phyloP scores from a whole-genome alignment of 345 rosid species.

The Punica granatum region DNA sequence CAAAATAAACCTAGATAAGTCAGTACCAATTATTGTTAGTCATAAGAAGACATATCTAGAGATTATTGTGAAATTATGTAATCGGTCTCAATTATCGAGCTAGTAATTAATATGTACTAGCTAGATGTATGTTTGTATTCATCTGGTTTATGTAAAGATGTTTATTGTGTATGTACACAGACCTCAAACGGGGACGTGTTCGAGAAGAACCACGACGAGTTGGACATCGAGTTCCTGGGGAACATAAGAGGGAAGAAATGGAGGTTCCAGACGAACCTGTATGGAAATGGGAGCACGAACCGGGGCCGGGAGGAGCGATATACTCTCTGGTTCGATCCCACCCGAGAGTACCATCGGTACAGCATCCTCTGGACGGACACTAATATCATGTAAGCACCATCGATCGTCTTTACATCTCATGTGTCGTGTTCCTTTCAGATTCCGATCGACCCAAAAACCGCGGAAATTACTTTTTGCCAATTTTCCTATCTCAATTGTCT shows the following conservation, averaged over 20 bases:
- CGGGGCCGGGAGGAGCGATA: slow-evolving; percentile 95
- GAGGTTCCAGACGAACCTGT: slow-evolving; percentile 90
- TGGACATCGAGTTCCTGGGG: slow-evolving; percentile 93
- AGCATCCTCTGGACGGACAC: slow-evolving; percentile 80
- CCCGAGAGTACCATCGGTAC: slow-evolving; percentile 73
- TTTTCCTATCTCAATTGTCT: too few species aligned
- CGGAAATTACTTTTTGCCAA: too few species aligned
- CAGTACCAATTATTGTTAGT: too few species aligned
- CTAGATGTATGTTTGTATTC: too few species aligned
- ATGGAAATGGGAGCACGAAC: slow-evolving; percentile 82
- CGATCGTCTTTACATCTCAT: background rate
- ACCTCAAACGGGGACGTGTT: slow-evolving; percentile 82
- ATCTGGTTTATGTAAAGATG: background rate
- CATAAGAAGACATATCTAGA: too few species aligned
- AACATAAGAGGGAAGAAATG: slow-evolving; percentile 77
- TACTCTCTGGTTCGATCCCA: slow-evolving; percentile 88
- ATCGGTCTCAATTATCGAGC: too few species aligned
- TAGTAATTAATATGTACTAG: too few species aligned
- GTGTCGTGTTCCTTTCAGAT: too few species aligned
- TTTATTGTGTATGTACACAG: slow-evolving; percentile 18
- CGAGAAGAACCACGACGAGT: slow-evolving; percentile 75
- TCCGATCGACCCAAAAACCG: background rate
- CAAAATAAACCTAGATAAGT: background rate
- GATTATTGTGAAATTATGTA: too few species aligned
- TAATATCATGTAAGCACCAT: slow-evolving; percentile 68